These are phyloP conservation scores for Theobroma grandiflorum DNA, from an alignment of 441 rosid genomes.

Conservation along the genomic window DNA sequence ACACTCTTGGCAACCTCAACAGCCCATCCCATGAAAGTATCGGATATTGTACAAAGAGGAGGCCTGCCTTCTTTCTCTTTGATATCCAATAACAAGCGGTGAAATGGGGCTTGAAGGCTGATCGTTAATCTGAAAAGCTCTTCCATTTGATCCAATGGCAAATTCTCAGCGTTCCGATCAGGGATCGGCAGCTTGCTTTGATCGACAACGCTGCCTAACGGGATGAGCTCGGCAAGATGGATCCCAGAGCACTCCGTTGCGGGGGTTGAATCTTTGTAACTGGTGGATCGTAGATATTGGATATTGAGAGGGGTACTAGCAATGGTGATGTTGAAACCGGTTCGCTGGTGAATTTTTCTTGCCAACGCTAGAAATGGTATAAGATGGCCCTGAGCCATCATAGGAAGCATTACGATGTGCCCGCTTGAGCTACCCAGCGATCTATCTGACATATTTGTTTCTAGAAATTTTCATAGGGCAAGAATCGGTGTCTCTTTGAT, in stretches of 20 bases:
- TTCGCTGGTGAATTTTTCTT: conserved; percentile 26
- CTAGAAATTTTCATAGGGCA: no score
- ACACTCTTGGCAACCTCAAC: conserved; percentile 35
- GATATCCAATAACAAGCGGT: conserved; percentile 31
- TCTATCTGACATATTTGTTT: no score
- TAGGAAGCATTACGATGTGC: conserved; percentile 45
- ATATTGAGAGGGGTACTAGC: conserved; percentile 54
- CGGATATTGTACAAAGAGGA: conserved; percentile 46
- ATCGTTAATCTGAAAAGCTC: conserved; percentile 19
- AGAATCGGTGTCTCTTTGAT: no score
- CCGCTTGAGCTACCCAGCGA: not conserved
- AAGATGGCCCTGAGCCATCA: conserved; percentile 66
- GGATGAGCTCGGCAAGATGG: conserved; percentile 40
- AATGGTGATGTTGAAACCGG: conserved; percentile 41
- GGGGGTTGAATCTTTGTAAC: not conserved
- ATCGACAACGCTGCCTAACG: conserved; percentile 35
- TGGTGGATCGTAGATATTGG: conserved; percentile 38
- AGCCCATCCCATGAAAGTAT: conserved; percentile 48
- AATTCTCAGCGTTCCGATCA: conserved; percentile 48
- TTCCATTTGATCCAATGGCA: conserved; percentile 26
- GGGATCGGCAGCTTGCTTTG: conserved; percentile 42
- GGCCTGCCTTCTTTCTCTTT: conserved; percentile 36
- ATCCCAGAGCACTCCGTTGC: conserved; percentile 32
- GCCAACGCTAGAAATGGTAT: conserved; percentile 54
- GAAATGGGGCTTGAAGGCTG: conserved; percentile 35